A percentile compares a stretch with the other conserved stretches of the same genome.
phyloP scores from a whole-genome alignment of 345 rosid genomes.

The Hibiscus mutabilis region DNA sequence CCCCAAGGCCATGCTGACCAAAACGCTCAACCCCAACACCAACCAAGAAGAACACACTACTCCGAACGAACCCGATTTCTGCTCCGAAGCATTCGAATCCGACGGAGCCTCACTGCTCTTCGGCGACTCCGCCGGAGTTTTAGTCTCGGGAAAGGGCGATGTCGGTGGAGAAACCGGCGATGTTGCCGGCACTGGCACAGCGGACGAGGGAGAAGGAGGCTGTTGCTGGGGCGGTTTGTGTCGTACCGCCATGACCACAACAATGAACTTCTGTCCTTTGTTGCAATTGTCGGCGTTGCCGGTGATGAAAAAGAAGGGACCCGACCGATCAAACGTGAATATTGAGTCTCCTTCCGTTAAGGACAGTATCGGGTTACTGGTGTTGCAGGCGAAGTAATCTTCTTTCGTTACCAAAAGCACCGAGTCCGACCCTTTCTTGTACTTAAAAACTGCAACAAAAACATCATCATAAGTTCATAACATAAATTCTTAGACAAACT shows the following conservation, averaged over 20 bases:
- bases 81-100: constrained; percentile 12
- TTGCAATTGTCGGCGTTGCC: constrained; percentile 61
- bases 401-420: constrained; percentile 54
- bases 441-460: constrained; percentile 54
- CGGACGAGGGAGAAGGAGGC: constrained; percentile 8
- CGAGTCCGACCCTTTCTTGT: constrained; percentile 61
- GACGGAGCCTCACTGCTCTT: constrained; percentile 4
- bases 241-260: constrained; percentile 57
- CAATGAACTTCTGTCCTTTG: constrained; percentile 51
- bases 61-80: constrained; percentile 15
- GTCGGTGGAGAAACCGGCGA: constrained; percentile 8
- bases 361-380: constrained; percentile 36
- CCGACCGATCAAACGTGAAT: constrained; percentile 54
- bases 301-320: constrained; percentile 76
- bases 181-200: background rate
- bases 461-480: background rate
- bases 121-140: constrained; percentile 17
- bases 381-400: constrained; percentile 52
- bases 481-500: background rate
- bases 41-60: constrained; percentile 11
- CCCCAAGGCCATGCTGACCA: constrained; percentile 11
- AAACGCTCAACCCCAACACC: constrained; percentile 17
- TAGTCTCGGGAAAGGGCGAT: background rate
- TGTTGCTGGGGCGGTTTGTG: constrained; percentile 17
- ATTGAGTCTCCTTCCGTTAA: constrained; percentile 52